A percentile compares a stretch with the other conserved stretches of the same genome.
Conservation (phyloP, 1,284 basidiomycete genomes). For the Boletus sp. region DNA sequence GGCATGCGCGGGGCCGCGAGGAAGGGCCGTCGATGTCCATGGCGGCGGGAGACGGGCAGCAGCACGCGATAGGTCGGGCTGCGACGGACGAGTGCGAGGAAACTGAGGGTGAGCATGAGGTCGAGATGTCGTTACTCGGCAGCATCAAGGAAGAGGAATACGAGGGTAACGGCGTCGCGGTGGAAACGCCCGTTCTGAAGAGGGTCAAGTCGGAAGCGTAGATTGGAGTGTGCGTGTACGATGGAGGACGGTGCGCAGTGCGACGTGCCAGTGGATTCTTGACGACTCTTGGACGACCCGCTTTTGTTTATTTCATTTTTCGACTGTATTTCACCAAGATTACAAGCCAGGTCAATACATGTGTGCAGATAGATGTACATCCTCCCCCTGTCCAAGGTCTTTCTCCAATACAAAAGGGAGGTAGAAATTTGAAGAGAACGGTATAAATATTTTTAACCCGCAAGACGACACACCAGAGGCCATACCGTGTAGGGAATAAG, state of each 20-base stretch:
- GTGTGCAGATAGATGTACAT: conserved; percentile 13
- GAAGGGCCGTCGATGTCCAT: conserved; percentile 16
- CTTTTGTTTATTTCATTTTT: neutral
- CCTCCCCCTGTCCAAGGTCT: conserved; percentile 11
- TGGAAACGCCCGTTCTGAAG: conserved; percentile 27
- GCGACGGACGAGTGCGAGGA: conserved; percentile 22
- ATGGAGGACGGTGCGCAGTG: no score
- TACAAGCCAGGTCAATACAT: conserved; percentile 24
- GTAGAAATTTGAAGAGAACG: conserved; percentile 8
- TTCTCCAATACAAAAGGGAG: conserved; percentile 12
- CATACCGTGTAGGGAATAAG: conserved; percentile 12
- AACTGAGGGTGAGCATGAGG: conserved; percentile 10
- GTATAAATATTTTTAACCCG: conserved; percentile 26
- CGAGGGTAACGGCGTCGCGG: conserved; percentile 14
- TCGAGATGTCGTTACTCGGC: conserved; percentile 20
- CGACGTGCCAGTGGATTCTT: no score
- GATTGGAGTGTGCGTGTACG: neutral
- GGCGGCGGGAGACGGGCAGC: neutral
- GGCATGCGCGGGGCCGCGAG: conserved; percentile 7
- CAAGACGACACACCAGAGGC: conserved; percentile 7
- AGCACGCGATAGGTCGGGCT: neutral
- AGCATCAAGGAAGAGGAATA: conserved; percentile 30
- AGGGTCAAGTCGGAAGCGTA: conserved; percentile 23
- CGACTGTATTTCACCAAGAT: conserved; percentile 13
- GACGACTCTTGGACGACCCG: no score